Evolutionary conservation across 2,329 filamentous ascomycete genomes (phyloP).

Genomic region (Colletotrichum spaethianum): DNA sequence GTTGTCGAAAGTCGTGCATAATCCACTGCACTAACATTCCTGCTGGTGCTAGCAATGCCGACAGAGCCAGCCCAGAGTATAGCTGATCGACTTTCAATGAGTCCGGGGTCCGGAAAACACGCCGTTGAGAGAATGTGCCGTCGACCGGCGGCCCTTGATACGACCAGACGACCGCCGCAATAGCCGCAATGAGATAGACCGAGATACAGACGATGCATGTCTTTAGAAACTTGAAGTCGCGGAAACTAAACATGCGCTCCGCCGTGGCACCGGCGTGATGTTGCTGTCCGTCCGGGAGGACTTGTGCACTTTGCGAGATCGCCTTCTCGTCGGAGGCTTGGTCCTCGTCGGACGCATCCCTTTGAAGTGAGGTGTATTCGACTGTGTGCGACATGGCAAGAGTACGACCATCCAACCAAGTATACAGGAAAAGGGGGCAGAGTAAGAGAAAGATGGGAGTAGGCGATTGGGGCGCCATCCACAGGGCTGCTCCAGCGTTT

Average conservation of each 20-base stretch:
- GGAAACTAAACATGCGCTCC: conserved; percentile 29
- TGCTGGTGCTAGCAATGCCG: conserved; percentile 19
- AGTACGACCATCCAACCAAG: neutral
- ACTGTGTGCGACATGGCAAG: conserved; percentile 11
- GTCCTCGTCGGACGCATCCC: conserved; percentile 14
- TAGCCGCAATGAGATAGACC: conserved; percentile 8
- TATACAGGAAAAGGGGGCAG: no score
- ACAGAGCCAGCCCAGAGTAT: conserved; percentile 30
- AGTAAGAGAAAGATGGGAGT: neutral
- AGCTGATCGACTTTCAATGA: conserved; percentile 22
- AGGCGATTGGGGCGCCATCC: neutral
- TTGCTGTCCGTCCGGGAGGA: neutral
- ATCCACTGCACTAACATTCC: conserved; percentile 36
- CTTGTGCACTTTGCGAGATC: neutral
- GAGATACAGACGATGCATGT: conserved; percentile 24
- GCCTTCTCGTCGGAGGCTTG: conserved; percentile 21
- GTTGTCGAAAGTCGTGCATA: conserved; percentile 29
- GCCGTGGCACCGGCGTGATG: conserved; percentile 14
- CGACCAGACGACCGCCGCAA: conserved; percentile 18
- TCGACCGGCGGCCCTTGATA: conserved; percentile 19
- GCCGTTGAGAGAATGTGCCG: neutral
- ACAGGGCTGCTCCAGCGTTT: neutral
- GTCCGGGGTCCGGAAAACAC: conserved; percentile 31
- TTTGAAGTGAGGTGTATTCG: conserved; percentile 26
- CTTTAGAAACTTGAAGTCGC: conserved; percentile 20